A percentile compares a stretch with the other conserved stretches of the same genome.
phyloP scores from a whole-genome alignment of 1,284 basidiomycete genomes.

The Cutaneotrichosporon cavernicola region DNA sequence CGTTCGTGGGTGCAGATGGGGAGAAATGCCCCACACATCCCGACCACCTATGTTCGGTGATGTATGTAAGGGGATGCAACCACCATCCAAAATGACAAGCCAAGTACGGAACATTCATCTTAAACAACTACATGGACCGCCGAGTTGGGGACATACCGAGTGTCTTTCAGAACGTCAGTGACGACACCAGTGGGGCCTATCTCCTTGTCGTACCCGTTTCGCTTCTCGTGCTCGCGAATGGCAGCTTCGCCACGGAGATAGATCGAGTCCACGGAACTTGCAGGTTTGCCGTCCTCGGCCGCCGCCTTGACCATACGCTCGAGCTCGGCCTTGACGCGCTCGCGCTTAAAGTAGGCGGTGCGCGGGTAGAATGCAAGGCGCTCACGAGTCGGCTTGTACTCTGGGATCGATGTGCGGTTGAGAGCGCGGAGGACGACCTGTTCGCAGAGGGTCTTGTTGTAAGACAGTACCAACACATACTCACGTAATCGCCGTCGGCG shows the following conservation, averaged over 20 bases:
- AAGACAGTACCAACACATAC: background rate
- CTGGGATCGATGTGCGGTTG: slow-evolving; percentile 31
- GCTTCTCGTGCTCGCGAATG: slow-evolving; percentile 31
- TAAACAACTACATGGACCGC: no score
- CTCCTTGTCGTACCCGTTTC: slow-evolving; percentile 37
- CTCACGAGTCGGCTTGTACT: slow-evolving; percentile 33
- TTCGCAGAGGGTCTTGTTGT: slow-evolving; percentile 34
- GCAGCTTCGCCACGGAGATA: slow-evolving; percentile 35
- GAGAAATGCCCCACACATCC: no score
- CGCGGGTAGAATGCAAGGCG: slow-evolving; percentile 32
- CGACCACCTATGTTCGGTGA: no score
- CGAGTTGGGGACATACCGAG: no score
- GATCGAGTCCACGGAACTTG: slow-evolving; percentile 27
- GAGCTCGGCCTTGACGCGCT: slow-evolving; percentile 28
- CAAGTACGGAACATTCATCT: no score
- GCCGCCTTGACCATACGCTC: slow-evolving; percentile 33
- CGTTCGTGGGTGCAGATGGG: no score
- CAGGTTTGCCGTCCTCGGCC: slow-evolving; percentile 20
- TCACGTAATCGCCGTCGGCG: slow-evolving; percentile 35
- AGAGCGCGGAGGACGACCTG: slow-evolving; percentile 39
- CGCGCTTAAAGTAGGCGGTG: slow-evolving; percentile 35
- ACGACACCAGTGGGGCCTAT: slow-evolving; percentile 30
- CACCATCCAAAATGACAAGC: no score
- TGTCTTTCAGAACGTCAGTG: background rate
- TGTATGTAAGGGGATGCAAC: no score